A percentile compares a stretch with the other conserved stretches of the same genome.
Evolutionary conservation across 805 yeast species (phyloP).

Genomic region (Suhomyces faveliae): DNA sequence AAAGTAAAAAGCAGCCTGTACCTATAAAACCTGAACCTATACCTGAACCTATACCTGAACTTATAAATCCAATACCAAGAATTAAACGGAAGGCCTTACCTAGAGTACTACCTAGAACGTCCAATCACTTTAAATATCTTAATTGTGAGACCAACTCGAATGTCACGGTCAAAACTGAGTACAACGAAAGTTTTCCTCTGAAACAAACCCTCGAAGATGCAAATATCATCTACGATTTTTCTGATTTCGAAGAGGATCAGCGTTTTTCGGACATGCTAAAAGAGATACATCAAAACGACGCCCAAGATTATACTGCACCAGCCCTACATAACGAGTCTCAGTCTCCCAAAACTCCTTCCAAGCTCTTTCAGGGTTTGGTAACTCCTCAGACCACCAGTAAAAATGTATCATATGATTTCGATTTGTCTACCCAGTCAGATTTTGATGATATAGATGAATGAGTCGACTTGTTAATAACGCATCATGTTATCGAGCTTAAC

Average conservation of each 20-base stretch:
- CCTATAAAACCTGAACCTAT: neutral
- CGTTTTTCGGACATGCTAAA: constrained; percentile 15
- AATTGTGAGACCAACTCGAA: neutral
- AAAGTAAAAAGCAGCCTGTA: neutral
- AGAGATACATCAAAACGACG: constrained; percentile 1
- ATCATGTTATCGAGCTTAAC: constrained; percentile 1
- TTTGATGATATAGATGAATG: too few species aligned
- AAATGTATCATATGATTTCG: constrained; percentile 12
- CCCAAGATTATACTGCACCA: neutral
- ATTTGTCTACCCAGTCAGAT: constrained; percentile 16
- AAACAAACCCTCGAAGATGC: constrained; percentile 12
- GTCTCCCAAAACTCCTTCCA: neutral
- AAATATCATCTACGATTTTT: constrained; percentile 19
- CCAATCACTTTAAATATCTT: constrained; percentile 7
- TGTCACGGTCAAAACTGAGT: neutral
- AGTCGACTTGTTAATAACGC: constrained; percentile 8
- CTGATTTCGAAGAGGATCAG: constrained; percentile 21
- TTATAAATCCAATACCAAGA: neutral
- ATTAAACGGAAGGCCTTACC: neutral
- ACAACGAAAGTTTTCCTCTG: neutral
- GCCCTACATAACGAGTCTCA: neutral
- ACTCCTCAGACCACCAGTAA: neutral
- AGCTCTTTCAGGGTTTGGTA: neutral
- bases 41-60: neutral
- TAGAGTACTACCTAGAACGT: constrained; percentile 8